Evolutionary conservation across 768 basidiomycete species (phyloP).

Genomic region (Kwoniella sp.): DNA sequence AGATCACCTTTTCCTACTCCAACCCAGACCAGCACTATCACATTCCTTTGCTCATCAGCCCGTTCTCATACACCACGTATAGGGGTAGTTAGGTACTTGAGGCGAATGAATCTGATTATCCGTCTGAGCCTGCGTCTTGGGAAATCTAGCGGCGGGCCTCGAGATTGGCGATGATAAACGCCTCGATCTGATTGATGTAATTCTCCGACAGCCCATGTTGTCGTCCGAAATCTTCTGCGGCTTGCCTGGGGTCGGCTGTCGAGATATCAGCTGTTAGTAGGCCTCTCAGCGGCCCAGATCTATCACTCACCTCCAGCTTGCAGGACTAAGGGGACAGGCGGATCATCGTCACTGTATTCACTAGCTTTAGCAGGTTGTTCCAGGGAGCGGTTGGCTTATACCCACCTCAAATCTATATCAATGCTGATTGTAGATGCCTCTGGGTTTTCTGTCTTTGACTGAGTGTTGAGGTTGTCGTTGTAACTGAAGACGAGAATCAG

Average conservation of each 20-base stretch:
- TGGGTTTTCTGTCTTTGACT: neutral
- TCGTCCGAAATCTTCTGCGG: conserved; percentile 42
- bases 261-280: neutral
- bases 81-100: conserved; percentile 65
- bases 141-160: neutral
- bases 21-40: conserved; percentile 83
- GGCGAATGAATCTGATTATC: neutral
- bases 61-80: conserved; percentile 89
- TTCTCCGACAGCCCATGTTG: conserved; percentile 39
- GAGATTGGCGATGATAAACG: conserved; percentile 34
- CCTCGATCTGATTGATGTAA: conserved; percentile 50
- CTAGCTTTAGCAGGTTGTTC: conserved; percentile 6
- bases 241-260: conserved; percentile 33
- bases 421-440: conserved; percentile 27
- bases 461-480: neutral
- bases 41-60: conserved; percentile 86
- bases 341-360: conserved; percentile 40
- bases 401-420: conserved; percentile 47
- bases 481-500: neutral
- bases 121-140: no score
- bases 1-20: conserved; percentile 78
- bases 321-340: conserved; percentile 40
- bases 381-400: no score
- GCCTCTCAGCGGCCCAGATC: no score
- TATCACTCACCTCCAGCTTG: conserved; percentile 25